A percentile compares a stretch with the other conserved stretches of the same genome.
phyloP scores from a whole-genome alignment of 768 basidiomycete genomes.

The Calvatia gigantea region DNA sequence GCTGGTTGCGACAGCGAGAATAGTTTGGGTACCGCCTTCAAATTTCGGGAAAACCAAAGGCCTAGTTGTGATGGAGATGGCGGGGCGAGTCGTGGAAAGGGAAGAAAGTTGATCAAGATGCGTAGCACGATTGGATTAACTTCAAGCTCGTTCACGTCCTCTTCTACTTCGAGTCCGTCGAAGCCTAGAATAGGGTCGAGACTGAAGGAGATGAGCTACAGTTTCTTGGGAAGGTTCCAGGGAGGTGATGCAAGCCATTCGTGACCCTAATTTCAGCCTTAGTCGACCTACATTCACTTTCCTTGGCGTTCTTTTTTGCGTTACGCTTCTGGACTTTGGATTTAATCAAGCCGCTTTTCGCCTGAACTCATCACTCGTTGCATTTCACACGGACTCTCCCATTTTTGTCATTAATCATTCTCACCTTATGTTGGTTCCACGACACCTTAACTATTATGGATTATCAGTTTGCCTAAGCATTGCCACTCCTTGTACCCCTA shows the following conservation, averaged over 20 bases:
- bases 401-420: not conserved
- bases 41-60: slow-evolving; percentile 1
- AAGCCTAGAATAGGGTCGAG: slow-evolving; percentile 3
- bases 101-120: not conserved
- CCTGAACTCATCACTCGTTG: not conserved
- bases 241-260: not conserved
- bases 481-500: not conserved
- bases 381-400: not conserved
- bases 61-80: slow-evolving; percentile 2
- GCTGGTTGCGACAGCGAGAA: not conserved
- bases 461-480: not conserved
- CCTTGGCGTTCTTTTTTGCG: not conserved
- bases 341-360: not conserved
- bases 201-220: slow-evolving; percentile 6
- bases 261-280: not conserved
- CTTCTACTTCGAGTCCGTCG: not conserved
- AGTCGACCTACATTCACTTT: not conserved
- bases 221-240: slow-evolving; percentile 5
- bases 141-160: not conserved
- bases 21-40: not conserved
- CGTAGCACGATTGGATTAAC: slow-evolving; percentile 4
- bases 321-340: not conserved
- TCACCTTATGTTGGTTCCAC: not conserved
- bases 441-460: not conserved
- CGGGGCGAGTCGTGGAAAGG: not conserved